phyloP scores from a whole-genome alignment of 192 early-diverging fungal species.

The Coemansia guatemalensis region DNA sequence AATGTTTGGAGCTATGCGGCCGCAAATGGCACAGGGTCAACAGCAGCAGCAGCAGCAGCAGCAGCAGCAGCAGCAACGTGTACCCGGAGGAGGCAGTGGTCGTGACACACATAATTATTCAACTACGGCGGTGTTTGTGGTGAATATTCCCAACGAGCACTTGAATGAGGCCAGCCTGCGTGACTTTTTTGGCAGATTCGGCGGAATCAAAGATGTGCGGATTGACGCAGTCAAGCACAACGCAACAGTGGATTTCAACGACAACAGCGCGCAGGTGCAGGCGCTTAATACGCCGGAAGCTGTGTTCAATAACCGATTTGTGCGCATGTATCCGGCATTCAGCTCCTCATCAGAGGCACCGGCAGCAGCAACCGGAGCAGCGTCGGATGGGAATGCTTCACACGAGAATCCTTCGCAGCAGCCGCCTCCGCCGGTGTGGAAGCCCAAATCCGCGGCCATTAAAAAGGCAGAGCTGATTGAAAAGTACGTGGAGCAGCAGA shows the following conservation, averaged over 20 bases:
- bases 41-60: conserved; percentile 5
- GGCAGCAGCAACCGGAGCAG: conserved; percentile 2
- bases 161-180: conserved; percentile 22
- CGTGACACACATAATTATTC: conserved; percentile 13
- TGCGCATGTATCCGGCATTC: conserved; percentile 27
- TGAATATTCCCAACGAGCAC: conserved; percentile 33
- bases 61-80: conserved; percentile 5
- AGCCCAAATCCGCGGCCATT: conserved; percentile 43
- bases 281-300: conserved; percentile 43
- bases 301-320: conserved; percentile 50
- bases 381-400: neutral
- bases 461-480: conserved; percentile 51
- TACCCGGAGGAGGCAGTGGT: neutral
- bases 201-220: conserved; percentile 19
- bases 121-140: conserved; percentile 32
- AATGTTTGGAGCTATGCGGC: neutral
- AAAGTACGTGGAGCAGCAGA: conserved; percentile 49
- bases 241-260: conserved; percentile 26
- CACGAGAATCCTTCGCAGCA: conserved; percentile 1
- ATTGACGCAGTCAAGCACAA: conserved; percentile 27
- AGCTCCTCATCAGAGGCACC: neutral
- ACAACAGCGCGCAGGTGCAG: conserved; percentile 17
- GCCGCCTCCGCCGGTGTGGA: conserved; percentile 29
- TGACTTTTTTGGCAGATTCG: conserved; percentile 39
- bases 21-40: neutral